These are phyloP conservation scores for Gaeumannomyces sp. DNA, from an alignment of 2,329 filamentous ascomycete genomes.

Conservation along the genomic window DNA sequence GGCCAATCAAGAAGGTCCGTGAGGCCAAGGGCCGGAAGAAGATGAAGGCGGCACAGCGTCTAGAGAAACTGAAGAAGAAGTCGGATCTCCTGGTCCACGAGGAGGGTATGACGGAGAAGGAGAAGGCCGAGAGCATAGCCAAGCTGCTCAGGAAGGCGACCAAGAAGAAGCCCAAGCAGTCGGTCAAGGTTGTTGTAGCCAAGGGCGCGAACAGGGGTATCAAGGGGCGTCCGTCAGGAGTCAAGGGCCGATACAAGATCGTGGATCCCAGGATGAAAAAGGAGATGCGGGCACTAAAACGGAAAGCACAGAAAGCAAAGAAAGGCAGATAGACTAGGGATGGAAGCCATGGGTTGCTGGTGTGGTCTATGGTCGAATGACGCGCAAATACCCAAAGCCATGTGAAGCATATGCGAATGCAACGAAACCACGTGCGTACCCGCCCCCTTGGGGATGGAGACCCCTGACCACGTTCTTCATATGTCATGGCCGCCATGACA, in stretches of 20 bases:
- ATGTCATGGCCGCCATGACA: not conserved
- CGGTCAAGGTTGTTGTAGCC: conserved; percentile 85
- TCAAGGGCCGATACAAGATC: conserved; percentile 97
- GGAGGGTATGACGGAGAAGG: conserved; percentile 89
- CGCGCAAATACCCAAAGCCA: not conserved
- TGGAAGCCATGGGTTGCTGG: not conserved
- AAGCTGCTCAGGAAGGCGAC: conserved; percentile 75
- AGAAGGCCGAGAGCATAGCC: conserved; percentile 81
- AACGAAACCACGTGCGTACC: not conserved
- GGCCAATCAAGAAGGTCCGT: conserved; percentile 97
- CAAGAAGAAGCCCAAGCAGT: conserved; percentile 79
- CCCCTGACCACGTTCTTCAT: not conserved
- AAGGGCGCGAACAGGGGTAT: conserved; percentile 78
- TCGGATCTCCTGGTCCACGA: conserved; percentile 83
- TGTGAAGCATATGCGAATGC: not conserved
- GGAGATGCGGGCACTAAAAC: conserved; percentile 84
- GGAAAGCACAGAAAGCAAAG: conserved; percentile 61
- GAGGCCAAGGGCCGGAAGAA: conserved; percentile 97
- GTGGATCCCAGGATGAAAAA: conserved; percentile 95
- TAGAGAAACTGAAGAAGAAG: conserved; percentile 98
- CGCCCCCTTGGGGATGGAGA: no score
- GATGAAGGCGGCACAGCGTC: conserved; percentile 79
- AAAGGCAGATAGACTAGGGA: conserved; percentile 30
- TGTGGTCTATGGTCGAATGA: not conserved
- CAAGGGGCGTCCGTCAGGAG: conserved; percentile 72